Evolutionary conservation across 139 green algal genomes (phyloP).

Genomic region (Volvox reticuliferus): DNA sequence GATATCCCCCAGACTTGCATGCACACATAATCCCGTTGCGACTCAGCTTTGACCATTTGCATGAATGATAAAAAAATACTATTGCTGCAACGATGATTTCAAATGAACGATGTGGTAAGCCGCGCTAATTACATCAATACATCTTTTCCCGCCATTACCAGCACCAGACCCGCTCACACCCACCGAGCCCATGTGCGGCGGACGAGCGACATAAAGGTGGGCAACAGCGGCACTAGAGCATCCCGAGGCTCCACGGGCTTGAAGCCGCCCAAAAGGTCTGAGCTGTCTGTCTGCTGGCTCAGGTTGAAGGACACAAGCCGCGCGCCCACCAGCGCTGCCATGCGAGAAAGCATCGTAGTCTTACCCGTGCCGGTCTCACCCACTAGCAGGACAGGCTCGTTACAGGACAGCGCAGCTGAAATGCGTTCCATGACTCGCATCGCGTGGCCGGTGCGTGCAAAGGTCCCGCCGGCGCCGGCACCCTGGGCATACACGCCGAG

Average conservation of each 20-base stretch:
- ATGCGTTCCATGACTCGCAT: conserved; percentile 93
- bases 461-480: conserved; percentile 59
- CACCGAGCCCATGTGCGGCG: conserved; percentile 70
- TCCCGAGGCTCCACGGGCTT: conserved; percentile 88
- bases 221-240: conserved; percentile 80
- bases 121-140: too few relatives aligned
- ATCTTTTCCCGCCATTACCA: too few relatives aligned
- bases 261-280: conserved; percentile 97
- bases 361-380: conserved; percentile 99
- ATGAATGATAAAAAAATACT: too few relatives aligned
- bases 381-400: conserved; percentile 95
- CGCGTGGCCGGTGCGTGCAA: conserved; percentile 87
- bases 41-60: too few relatives aligned
- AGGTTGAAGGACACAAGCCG: conserved; percentile 96
- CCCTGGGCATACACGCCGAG: not conserved
- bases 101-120: too few relatives aligned
- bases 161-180: not conserved
- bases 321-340: conserved; percentile 77
- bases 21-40: too few relatives aligned
- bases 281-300: conserved; percentile 96
- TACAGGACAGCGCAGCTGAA: conserved; percentile 68
- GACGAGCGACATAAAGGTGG: conserved; percentile 78
- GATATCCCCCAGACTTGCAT: too few relatives aligned
- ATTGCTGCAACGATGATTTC: too few relatives aligned
- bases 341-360: conserved; percentile 91